Evolutionary conservation across 305 asterid species (phyloP), one percentile per base, ranked within the genome.

Genomic region (Fraxinus angustifolia): DNA sequence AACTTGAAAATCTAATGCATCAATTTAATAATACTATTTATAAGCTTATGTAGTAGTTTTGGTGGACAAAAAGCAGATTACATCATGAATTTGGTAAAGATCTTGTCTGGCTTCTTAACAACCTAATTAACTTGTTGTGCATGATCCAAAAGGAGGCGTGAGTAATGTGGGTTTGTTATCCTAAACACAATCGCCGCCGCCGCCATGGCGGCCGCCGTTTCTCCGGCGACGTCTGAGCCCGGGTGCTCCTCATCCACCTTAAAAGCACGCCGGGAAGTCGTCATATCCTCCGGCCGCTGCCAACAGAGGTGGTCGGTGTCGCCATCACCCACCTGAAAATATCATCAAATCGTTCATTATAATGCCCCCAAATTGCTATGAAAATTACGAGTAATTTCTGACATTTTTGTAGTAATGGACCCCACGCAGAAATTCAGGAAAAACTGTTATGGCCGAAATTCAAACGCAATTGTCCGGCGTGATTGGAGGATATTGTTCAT

Each of bases 201-300:
- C 2, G 96, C 97, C 93, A 93, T 87, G 26, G 94, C 96, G 0
- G 97, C 97, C 4, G 96, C 94, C 38, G 94, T 89, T 88, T 93
- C 97, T 10, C 88, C 96, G 78, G 92, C 94, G 50, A 93, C 91
- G 71, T 91, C 97, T 1, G 94, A 82, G 10, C 97, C 97, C 3
- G 97, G 97, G 34, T 90, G 85, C 68, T 82, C 82, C 86, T 85
- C 88, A 33, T 93, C 97, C 62, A 93, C 35, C 89, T 88, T 93
- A 78, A 89, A 90, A n/a, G 91, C 92, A 1, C 94, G 85, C 23
- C 94, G 89, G 30, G 93, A 90, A 0, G 95, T 91, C 31, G 91
- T 91, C 93, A 90, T 91, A 72, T 91, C 95, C 90, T 91, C 92
- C 82, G 95, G 93, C 83, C 95, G 82, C 85, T 91, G 93, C 95